A percentile compares a stretch with the other conserved stretches of the same genome.
These are phyloP conservation scores for Nelumbo lutea DNA, from an alignment of 164 flowering plant genomes.

Conservation along the genomic window DNA sequence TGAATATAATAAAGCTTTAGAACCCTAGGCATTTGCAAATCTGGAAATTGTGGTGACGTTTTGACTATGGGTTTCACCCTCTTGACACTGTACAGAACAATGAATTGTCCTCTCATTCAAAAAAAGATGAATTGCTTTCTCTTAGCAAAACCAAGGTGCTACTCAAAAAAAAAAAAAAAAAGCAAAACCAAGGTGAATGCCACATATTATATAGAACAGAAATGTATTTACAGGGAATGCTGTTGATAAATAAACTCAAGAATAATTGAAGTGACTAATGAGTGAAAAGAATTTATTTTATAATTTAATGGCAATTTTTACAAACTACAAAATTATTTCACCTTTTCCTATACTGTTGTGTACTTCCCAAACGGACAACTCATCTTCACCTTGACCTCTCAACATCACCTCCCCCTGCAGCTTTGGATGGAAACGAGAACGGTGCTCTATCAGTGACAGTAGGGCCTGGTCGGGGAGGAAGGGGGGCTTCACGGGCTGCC, in stretches of 20 bases:
- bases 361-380: background rate
- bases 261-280: background rate
- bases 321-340: conserved; percentile 21
- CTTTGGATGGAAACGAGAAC: conserved; percentile 19
- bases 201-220: background rate
- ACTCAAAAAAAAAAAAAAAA: no score
- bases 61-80: no score
- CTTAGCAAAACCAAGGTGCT: no score
- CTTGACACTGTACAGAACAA: no score
- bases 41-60: no score
- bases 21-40: no score
- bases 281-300: background rate
- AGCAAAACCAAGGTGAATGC: no score
- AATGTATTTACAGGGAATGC: background rate
- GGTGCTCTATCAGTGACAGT: conserved; percentile 14
- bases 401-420: conserved; percentile 15
- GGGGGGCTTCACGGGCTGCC: conserved; percentile 31
- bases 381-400: conserved; percentile 32
- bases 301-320: conserved; percentile 6
- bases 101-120: no score
- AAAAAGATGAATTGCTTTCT: no score
- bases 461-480: conserved; percentile 7
- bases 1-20: no score
- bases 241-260: background rate
- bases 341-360: background rate